Conservation (phyloP, 73 alveolate species). For the Blepharisma stoltei region DNA sequence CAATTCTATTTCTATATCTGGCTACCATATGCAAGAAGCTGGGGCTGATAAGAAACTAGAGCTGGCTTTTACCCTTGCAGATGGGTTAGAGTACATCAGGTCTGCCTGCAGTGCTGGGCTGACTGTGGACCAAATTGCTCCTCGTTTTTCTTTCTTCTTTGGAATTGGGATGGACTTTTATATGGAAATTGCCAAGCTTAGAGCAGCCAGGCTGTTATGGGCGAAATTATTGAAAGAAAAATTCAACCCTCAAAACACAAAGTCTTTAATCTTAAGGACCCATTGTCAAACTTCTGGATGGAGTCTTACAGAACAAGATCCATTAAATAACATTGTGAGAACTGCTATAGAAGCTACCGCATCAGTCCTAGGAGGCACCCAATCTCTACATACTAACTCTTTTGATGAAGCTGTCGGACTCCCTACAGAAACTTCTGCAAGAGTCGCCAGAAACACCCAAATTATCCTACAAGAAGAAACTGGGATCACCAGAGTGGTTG, state of each 20-base stretch:
- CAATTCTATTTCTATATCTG: slow-evolving; percentile 69
- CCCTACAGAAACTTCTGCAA: slow-evolving; percentile 59
- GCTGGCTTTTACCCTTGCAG: slow-evolving; percentile 75
- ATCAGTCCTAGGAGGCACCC: slow-evolving; percentile 73
- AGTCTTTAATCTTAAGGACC: slow-evolving; percentile 57
- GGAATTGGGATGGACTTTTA: slow-evolving; percentile 77
- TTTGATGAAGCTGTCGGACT: slow-evolving; percentile 73
- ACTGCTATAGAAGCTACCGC: slow-evolving; percentile 70
- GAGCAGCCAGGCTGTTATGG: slow-evolving; percentile 74
- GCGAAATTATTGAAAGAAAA: slow-evolving; percentile 56
- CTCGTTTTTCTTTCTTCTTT: slow-evolving; percentile 74
- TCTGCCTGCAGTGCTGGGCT: slow-evolving; percentile 66
- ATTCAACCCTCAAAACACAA: slow-evolving; percentile 55
- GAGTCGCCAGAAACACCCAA: slow-evolving; percentile 68
- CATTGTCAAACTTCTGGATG: slow-evolving; percentile 78
- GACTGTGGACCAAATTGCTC: slow-evolving; percentile 66
- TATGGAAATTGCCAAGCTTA: slow-evolving; percentile 71
- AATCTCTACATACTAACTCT: slow-evolving; percentile 68
- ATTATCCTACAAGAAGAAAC: slow-evolving; percentile 66
- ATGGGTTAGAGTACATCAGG: slow-evolving; percentile 67
- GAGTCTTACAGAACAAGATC: slow-evolving; percentile 76
- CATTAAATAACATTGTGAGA: slow-evolving; percentile 69
- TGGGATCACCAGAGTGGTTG: slow-evolving; percentile 60
- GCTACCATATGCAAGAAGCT: slow-evolving; percentile 78
- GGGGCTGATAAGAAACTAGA: slow-evolving; percentile 72